A percentile compares a stretch with the other conserved stretches of the same genome.
Evolutionary conservation across 108 stramenopile genomes (phyloP).

Genomic region (Conticribra weissflogii): DNA sequence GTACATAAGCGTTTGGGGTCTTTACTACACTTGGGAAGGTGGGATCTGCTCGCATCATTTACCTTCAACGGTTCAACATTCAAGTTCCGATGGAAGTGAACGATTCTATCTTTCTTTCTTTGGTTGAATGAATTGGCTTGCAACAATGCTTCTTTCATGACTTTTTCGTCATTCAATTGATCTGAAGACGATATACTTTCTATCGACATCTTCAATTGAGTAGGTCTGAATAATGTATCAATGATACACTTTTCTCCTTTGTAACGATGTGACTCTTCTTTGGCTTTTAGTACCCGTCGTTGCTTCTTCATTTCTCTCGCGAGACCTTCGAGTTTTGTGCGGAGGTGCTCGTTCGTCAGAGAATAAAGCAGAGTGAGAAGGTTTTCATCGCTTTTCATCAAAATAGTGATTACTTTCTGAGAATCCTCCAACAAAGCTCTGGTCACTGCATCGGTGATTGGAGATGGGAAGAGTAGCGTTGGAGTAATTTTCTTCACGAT

Average conservation of each 20-base stretch:
- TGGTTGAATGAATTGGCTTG: conserved; percentile 21
- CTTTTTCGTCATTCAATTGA: conserved; percentile 19
- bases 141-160: conserved; percentile 23
- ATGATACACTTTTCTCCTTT: conserved; percentile 30
- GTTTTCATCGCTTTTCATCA: conserved; percentile 15
- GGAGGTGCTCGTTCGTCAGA: conserved; percentile 33
- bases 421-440: conserved; percentile 27
- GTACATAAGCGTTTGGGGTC: too few species aligned
- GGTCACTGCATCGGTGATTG: conserved; percentile 1
- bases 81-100: too few species aligned
- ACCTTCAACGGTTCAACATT: too few species aligned
- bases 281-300: conserved; percentile 13
- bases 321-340: conserved; percentile 22
- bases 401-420: conserved; percentile 29
- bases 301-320: conserved; percentile 30
- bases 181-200: conserved; percentile 13
- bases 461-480: conserved; percentile 24
- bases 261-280: conserved; percentile 18
- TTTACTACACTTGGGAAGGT: too few species aligned
- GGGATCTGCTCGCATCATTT: too few species aligned
- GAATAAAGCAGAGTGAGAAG: conserved; percentile 16
- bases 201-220: not conserved
- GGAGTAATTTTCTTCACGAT: conserved; percentile 26
- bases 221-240: conserved; percentile 14
- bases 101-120: conserved; percentile 22